A percentile compares a stretch with the other conserved stretches of the same genome.
Evolutionary conservation across 108 stramenopile genomes (phyloP).

Genomic region (Chaetoceros tenuissimus): DNA sequence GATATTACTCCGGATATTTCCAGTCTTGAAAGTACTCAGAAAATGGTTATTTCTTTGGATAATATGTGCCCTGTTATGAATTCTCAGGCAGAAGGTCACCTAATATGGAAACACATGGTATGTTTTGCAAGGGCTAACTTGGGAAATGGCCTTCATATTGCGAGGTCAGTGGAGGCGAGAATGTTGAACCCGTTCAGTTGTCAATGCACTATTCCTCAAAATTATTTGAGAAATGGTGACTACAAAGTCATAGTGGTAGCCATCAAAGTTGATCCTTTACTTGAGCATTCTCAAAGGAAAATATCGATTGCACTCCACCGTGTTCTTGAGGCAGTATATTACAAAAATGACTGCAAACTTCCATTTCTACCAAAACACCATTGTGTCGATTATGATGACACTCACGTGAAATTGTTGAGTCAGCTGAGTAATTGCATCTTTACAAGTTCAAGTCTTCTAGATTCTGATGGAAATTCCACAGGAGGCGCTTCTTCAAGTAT

Average conservation of each 20-base stretch:
- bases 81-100: neutral
- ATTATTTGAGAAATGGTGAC: neutral
- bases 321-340: neutral
- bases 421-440: neutral
- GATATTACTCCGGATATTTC: slow-evolving; percentile 2
- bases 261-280: neutral
- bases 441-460: neutral
- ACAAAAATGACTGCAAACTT: neutral
- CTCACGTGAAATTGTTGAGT: neutral
- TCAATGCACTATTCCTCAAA: neutral
- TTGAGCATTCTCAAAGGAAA: neutral
- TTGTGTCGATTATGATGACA: neutral
- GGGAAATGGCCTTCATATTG: too few species aligned
- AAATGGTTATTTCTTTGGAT: slow-evolving; percentile 1
- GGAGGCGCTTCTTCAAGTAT: too few species aligned
- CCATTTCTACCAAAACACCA: neutral
- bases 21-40: neutral
- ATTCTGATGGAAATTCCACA: too few species aligned
- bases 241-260: neutral
- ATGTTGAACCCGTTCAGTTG: neutral
- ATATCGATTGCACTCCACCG: neutral
- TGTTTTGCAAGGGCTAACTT: neutral
- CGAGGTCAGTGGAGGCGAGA: neutral
- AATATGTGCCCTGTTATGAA: neutral
- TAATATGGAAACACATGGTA: neutral